These are phyloP conservation scores for Pythium guiyangense DNA, from an alignment of 352 stramenopile genomes.

Conservation along the genomic window DNA sequence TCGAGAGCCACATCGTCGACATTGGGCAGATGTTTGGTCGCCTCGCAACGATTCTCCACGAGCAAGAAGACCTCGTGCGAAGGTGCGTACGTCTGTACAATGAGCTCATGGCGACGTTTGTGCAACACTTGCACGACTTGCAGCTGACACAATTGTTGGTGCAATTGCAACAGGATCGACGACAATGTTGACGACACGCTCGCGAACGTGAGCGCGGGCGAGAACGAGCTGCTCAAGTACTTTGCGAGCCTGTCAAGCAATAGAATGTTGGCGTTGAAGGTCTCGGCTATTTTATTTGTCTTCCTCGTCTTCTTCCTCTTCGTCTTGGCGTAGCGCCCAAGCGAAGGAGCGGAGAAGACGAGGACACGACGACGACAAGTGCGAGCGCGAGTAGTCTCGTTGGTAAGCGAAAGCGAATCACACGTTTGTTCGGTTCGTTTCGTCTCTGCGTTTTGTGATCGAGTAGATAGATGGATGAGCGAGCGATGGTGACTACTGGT, in stretches of 20 bases:
- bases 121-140: too few species aligned
- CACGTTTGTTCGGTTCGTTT: too few species aligned
- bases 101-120: too few species aligned
- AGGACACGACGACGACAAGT: too few species aligned
- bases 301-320: constrained; percentile 90
- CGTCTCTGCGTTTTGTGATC: too few species aligned
- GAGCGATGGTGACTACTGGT: too few species aligned
- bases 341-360: too few species aligned
- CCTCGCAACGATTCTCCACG: constrained; percentile 75
- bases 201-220: constrained; percentile 64
- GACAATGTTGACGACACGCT: constrained; percentile 82
- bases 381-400: too few species aligned
- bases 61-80: constrained; percentile 77
- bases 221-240: constrained; percentile 85
- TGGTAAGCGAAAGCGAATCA: too few species aligned
- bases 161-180: constrained; percentile 53
- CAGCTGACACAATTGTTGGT: too few species aligned
- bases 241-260: constrained; percentile 84
- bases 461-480: too few species aligned
- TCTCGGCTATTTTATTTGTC: constrained; percentile 83
- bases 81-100: too few species aligned
- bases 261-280: constrained; percentile 81
- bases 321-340: constrained; percentile 85
- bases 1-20: constrained; percentile 85
- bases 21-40: constrained; percentile 80